phyloP scores from a whole-genome alignment of 2,329 filamentous ascomycete species.

The Fusarium buxicola region DNA sequence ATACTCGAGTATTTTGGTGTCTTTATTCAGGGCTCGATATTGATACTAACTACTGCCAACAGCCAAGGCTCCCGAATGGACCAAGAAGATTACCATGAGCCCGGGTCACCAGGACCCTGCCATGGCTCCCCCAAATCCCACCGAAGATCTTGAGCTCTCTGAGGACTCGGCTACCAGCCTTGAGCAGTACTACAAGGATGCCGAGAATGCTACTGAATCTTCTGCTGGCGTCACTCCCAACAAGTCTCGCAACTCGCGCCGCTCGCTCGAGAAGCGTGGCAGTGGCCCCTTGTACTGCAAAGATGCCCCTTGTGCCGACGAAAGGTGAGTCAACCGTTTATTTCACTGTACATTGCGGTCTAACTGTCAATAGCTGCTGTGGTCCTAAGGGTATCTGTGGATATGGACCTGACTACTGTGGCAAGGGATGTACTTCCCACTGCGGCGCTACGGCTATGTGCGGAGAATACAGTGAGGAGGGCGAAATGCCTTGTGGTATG shows the following conservation, averaged over 20 bases:
- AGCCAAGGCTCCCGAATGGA: constrained; percentile 16
- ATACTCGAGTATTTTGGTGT: background rate
- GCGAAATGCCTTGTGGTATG: background rate
- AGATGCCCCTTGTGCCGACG: background rate
- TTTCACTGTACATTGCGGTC: background rate
- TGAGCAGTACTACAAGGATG: constrained; percentile 11
- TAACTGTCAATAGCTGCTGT: constrained; percentile 1
- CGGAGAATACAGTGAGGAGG: background rate
- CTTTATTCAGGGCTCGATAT: background rate
- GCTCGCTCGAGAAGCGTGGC: constrained; percentile 10
- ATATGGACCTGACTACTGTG: background rate
- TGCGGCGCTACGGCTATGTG: background rate
- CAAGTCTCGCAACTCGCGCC: constrained; percentile 1
- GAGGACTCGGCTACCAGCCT: background rate
- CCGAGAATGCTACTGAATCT: constrained; percentile 2
- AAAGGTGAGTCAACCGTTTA: background rate
- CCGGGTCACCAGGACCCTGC: constrained; percentile 18
- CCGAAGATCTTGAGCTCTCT: constrained; percentile 11
- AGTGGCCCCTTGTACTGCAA: constrained; percentile 18
- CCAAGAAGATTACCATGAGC: constrained; percentile 3
- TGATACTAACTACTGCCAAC: background rate
- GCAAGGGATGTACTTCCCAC: constrained; percentile 33
- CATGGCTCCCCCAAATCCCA: background rate
- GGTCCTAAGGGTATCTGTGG: background rate
- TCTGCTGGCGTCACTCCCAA: background rate